phyloP scores from a whole-genome alignment of 1,284 basidiomycete genomes.

The Microbotryum intermedium region DNA sequence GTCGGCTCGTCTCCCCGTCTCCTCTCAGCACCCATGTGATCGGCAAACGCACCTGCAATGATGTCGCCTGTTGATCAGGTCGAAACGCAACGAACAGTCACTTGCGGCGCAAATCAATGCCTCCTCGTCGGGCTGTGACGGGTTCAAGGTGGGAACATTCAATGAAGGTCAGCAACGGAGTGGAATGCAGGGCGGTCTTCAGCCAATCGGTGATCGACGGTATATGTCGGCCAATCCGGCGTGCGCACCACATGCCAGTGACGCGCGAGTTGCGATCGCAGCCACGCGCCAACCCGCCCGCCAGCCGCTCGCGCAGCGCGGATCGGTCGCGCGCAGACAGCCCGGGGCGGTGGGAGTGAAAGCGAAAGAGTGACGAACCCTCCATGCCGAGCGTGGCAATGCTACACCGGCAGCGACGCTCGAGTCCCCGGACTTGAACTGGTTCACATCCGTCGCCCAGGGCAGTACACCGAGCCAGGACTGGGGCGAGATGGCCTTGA shows the following conservation, averaged over 20 bases:
- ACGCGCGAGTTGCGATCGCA: neutral
- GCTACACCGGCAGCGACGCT: no score
- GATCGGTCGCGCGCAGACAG: no score
- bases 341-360: no score
- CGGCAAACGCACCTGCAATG: neutral
- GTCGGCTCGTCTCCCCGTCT: neutral
- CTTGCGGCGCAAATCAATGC: neutral
- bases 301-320: neutral
- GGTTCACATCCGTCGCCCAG: neutral
- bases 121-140: constrained; percentile 1
- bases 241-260: neutral
- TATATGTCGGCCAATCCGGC: neutral
- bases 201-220: neutral
- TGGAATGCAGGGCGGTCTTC: neutral
- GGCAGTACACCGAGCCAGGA: neutral
- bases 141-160: neutral
- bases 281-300: neutral
- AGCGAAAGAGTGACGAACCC: no score
- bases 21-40: neutral
- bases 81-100: neutral
- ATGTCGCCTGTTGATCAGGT: neutral
- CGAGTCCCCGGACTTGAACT: neutral
- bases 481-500: neutral
- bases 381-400: no score
- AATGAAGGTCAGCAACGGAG: no score